phyloP scores from a whole-genome alignment of 78 protist genomes.

The Dictyostelium intermedium region DNA sequence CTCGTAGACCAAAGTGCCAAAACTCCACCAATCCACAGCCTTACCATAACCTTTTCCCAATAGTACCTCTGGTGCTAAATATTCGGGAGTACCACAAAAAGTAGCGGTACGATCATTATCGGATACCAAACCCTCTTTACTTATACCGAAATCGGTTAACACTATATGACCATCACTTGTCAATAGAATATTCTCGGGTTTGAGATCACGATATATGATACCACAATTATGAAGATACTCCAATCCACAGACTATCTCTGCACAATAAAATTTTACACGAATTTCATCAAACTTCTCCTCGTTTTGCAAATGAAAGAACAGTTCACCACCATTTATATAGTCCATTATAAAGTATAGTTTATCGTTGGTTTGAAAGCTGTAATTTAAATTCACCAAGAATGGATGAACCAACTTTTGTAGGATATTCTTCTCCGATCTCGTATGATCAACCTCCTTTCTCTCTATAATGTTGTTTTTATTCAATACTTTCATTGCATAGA shows the following conservation, averaged over 20 bases:
- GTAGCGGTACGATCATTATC: slow-evolving; percentile 92
- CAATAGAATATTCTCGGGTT: slow-evolving; percentile 95
- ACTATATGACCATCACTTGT: slow-evolving; percentile 89
- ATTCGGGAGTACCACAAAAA: slow-evolving; percentile 99
- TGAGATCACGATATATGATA: slow-evolving; percentile 82
- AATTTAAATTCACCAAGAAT: slow-evolving; percentile 87
- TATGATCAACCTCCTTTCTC: slow-evolving; percentile 85
- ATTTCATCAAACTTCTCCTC: slow-evolving; percentile 75
- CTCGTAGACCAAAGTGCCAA: slow-evolving; percentile 93
- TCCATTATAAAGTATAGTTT: slow-evolving; percentile 93
- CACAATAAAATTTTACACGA: slow-evolving; percentile 90
- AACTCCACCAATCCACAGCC: slow-evolving; percentile 96
- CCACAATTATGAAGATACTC: slow-evolving; percentile 90
- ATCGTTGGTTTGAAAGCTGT: slow-evolving; percentile 89
- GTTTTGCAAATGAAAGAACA: slow-evolving; percentile 90
- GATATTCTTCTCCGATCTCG: slow-evolving; percentile 79
- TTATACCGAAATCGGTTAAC: slow-evolving; percentile 98
- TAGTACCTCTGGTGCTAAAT: slow-evolving; percentile 93
- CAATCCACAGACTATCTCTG: slow-evolving; percentile 91
- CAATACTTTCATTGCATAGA: slow-evolving; percentile 80
- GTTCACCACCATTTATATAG: slow-evolving; percentile 93
- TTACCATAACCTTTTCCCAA: slow-evolving; percentile 85
- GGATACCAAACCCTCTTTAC: slow-evolving; percentile 87
- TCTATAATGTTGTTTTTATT: slow-evolving; percentile 73
- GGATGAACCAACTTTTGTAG: slow-evolving; percentile 84